Percentiles rank a stretch among this genome's conserved stretches.
phyloP scores from a whole-genome alignment of 2,329 filamentous ascomycete species.

The Dichotomopilus funicola region DNA sequence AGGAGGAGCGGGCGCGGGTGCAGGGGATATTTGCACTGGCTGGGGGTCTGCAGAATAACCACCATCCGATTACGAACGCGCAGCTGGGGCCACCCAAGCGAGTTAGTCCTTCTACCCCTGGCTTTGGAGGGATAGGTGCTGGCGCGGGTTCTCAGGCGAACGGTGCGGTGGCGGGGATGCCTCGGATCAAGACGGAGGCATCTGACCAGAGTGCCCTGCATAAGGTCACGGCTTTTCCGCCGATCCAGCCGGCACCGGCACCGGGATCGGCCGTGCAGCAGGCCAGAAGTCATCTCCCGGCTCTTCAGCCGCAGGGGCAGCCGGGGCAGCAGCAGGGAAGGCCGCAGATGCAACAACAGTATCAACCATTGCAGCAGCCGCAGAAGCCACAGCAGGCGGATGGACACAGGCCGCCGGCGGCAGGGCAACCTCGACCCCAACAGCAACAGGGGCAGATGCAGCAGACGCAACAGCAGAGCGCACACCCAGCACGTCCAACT shows the following conservation, averaged over 20 bases:
- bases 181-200: slow-evolving; percentile 21
- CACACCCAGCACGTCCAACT: no score
- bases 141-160: not conserved
- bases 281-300: slow-evolving; percentile 10
- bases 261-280: slow-evolving; percentile 10
- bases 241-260: slow-evolving; percentile 23
- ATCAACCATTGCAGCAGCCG: no score
- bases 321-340: no score
- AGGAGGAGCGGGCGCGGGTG: slow-evolving; percentile 54
- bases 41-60: slow-evolving; percentile 42
- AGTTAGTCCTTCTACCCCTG: slow-evolving; percentile 11
- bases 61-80: slow-evolving; percentile 10
- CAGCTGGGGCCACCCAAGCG: slow-evolving; percentile 12
- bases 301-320: slow-evolving; percentile 9
- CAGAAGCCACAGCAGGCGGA: no score
- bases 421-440: no score
- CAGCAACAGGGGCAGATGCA: no score
- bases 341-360: no score
- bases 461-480: no score
- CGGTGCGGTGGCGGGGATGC: slow-evolving; percentile 14
- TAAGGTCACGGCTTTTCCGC: slow-evolving; percentile 18
- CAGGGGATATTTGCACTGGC: slow-evolving; percentile 54
- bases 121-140: slow-evolving; percentile 1
- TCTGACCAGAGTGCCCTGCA: slow-evolving; percentile 13
- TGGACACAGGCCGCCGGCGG: no score